phyloP scores from a whole-genome alignment of 2,329 filamentous ascomycete genomes.

The Xylaria multiplex region DNA sequence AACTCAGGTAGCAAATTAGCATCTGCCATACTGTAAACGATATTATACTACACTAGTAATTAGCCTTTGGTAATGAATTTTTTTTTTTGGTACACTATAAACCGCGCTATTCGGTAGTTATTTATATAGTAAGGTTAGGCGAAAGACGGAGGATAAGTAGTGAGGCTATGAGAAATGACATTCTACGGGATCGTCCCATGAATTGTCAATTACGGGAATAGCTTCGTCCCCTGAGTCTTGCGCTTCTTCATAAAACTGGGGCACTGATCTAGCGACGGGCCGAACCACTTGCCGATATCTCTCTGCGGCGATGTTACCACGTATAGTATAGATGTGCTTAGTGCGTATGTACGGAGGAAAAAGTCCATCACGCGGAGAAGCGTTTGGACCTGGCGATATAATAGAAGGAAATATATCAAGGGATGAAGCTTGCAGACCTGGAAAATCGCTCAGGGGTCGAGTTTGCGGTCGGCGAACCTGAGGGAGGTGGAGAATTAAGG shows the following conservation, averaged over 20 bases:
- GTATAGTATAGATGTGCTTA: no score
- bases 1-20: no score
- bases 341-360: background rate
- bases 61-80: no score
- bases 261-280: background rate
- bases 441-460: background rate
- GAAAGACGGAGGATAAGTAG: background rate
- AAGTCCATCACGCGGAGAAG: no score
- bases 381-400: background rate
- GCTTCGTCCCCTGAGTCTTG: background rate
- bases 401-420: background rate
- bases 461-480: no score
- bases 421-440: background rate
- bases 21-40: no score
- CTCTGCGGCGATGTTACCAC: background rate
- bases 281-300: background rate
- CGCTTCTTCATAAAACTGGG: slow-evolving; percentile 4
- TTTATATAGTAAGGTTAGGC: background rate
- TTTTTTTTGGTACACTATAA: no score
- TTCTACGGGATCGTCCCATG: background rate
- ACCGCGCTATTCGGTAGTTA: no score
- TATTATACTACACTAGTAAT: no score
- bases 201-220: background rate
- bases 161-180: slow-evolving; percentile 1
- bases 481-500: background rate